Evolutionary conservation across 495 filamentous ascomycete species (phyloP).

Genomic region (Glarea lozoyensis): DNA sequence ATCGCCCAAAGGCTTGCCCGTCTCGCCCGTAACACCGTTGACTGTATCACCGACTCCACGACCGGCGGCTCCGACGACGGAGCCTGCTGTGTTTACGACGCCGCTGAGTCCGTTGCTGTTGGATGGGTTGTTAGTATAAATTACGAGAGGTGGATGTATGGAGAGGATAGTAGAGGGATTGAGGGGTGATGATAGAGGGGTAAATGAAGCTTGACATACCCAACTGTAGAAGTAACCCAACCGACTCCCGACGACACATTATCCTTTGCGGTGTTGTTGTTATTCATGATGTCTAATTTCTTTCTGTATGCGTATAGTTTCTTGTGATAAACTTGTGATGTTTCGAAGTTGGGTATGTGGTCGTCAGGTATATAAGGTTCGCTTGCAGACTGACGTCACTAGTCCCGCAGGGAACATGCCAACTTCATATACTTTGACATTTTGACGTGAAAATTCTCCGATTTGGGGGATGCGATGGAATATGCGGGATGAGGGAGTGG

Average conservation of each 20-base stretch:
- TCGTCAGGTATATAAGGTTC: too few relatives aligned
- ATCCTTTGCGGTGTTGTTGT: constrained; percentile 20
- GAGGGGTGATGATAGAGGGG: not conserved
- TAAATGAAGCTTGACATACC: constrained; percentile 6
- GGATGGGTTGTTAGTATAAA: not conserved
- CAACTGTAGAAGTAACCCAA: constrained; percentile 27
- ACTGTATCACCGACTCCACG: constrained; percentile 56
- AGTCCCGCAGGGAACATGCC: too few relatives aligned
- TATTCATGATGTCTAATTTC: not conserved
- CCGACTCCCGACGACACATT: constrained; percentile 24
- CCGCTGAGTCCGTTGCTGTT: constrained; percentile 38
- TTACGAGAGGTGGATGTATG: not conserved
- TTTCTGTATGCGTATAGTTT: not conserved
- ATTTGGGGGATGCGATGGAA: too few relatives aligned
- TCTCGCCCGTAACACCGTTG: constrained; percentile 50
- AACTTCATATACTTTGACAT: too few relatives aligned
- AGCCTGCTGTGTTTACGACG: constrained; percentile 56
- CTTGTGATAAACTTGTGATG: too few relatives aligned
- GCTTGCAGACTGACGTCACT: too few relatives aligned
- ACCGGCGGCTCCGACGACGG: constrained; percentile 57
- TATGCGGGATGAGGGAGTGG: too few relatives aligned
- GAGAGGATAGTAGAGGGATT: not conserved
- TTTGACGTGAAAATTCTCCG: too few relatives aligned
- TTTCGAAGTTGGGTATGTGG: too few relatives aligned
- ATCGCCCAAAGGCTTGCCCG: constrained; percentile 58